Evolutionary conservation across 805 yeast species (phyloP).

Genomic region (Saturnispora halmiae): DNA sequence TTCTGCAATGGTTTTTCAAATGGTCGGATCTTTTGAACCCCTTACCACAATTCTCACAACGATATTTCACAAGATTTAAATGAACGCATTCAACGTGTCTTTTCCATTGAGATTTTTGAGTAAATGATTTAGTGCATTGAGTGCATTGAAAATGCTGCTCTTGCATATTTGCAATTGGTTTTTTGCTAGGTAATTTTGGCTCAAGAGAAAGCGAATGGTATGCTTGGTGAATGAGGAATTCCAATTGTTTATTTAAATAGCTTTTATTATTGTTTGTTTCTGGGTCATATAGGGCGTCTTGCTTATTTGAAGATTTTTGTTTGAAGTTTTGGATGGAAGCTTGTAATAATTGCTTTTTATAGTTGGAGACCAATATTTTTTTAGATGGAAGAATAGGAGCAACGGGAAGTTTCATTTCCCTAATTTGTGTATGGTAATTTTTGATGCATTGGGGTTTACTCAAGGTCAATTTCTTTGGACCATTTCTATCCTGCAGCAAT

Average conservation of each 20-base stretch:
- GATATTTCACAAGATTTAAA: constrained; percentile 41
- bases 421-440: background rate
- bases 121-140: constrained; percentile 37
- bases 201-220: no score
- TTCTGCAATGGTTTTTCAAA: constrained; percentile 53
- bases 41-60: constrained; percentile 48
- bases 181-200: no score
- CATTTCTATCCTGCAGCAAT: background rate
- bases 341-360: background rate
- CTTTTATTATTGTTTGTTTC: no score
- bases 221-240: no score
- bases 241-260: no score
- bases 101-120: constrained; percentile 57
- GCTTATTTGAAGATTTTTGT: no score
- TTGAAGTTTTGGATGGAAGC: background rate
- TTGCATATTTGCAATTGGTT: background rate
- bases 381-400: background rate
- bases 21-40: constrained; percentile 62
- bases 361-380: background rate
- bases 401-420: background rate
- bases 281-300: no score
- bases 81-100: constrained; percentile 63
- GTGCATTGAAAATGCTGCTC: constrained; percentile 21
- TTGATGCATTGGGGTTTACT: background rate
- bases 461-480: constrained; percentile 1